Evolutionary conservation across 2,329 filamentous ascomycete species (phyloP).

Genomic region (Nakataea oryzae): DNA sequence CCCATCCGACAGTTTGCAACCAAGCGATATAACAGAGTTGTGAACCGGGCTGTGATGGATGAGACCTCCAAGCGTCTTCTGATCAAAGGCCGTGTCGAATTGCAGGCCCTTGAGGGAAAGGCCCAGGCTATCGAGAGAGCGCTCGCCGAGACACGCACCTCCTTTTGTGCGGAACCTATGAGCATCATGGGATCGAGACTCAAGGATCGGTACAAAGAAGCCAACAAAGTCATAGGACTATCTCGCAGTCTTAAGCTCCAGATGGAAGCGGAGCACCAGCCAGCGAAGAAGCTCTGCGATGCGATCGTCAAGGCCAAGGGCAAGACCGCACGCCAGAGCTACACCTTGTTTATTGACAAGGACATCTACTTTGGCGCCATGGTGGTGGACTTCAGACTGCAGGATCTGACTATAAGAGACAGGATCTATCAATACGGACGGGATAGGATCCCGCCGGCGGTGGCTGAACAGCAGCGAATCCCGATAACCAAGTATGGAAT

Average conservation of each 20-base stretch:
- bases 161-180: neutral
- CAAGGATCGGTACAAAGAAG: neutral
- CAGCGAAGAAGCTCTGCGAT: neutral
- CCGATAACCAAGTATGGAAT: neutral
- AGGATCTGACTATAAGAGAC: neutral
- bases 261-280: neutral
- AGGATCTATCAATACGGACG: neutral
- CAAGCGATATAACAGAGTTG: constrained; percentile 48
- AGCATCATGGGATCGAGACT: neutral
- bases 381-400: neutral
- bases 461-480: neutral
- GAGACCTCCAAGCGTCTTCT: constrained; percentile 56
- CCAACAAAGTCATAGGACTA: neutral
- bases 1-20: constrained; percentile 41
- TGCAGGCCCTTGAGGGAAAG: constrained; percentile 19
- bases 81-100: constrained; percentile 22
- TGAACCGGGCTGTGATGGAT: constrained; percentile 49
- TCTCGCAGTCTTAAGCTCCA: neutral
- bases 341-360: neutral
- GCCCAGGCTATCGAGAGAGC: constrained; percentile 15
- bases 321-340: neutral
- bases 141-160: constrained; percentile 12
- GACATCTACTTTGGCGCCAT: neutral
- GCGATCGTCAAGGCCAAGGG: neutral
- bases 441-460: too few species aligned